Percentiles rank a stretch among this genome's conserved stretches.
Conservation (phyloP, 202 grass and related monocot species). For the Zoysia matrella region DNA sequence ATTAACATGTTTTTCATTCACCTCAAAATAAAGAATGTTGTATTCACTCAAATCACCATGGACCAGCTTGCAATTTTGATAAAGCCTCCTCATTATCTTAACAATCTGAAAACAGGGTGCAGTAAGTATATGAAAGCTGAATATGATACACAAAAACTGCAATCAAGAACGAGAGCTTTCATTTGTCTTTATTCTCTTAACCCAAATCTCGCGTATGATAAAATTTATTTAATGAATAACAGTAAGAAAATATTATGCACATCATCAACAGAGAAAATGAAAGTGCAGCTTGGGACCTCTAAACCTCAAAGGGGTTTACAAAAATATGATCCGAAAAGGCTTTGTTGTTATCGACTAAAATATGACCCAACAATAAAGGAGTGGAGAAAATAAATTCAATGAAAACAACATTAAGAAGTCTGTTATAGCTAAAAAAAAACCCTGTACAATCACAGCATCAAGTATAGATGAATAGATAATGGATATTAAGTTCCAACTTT, state of each 20-base stretch:
- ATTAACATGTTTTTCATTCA: slow-evolving; percentile 35
- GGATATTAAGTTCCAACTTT: neutral
- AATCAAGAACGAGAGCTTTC: slow-evolving; percentile 4
- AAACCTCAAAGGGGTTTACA: neutral
- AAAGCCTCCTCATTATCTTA: slow-evolving; percentile 81
- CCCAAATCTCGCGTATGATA: neutral
- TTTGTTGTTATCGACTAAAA: too few species aligned
- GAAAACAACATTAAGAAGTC: neutral
- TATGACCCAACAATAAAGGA: too few species aligned
- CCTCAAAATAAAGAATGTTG: slow-evolving; percentile 24
- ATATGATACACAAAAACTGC: slow-evolving; percentile 2
- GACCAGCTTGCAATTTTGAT: slow-evolving; percentile 46
- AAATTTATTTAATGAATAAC: neutral
- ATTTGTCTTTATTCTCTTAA: neutral
- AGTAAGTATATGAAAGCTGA: slow-evolving; percentile 44
- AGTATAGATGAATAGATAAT: too few species aligned
- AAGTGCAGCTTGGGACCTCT: neutral
- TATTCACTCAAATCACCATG: too few species aligned
- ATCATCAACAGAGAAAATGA: neutral
- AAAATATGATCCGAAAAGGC: too few species aligned
- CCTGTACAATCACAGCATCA: neutral
- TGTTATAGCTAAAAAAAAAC: neutral
- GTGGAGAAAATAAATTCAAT: too few species aligned
- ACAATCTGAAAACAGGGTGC: slow-evolving; percentile 68
- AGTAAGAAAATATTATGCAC: neutral